These are phyloP conservation scores for Metrosideros polymorpha DNA, from an alignment of 441 rosid genomes.

Conservation along the genomic window DNA sequence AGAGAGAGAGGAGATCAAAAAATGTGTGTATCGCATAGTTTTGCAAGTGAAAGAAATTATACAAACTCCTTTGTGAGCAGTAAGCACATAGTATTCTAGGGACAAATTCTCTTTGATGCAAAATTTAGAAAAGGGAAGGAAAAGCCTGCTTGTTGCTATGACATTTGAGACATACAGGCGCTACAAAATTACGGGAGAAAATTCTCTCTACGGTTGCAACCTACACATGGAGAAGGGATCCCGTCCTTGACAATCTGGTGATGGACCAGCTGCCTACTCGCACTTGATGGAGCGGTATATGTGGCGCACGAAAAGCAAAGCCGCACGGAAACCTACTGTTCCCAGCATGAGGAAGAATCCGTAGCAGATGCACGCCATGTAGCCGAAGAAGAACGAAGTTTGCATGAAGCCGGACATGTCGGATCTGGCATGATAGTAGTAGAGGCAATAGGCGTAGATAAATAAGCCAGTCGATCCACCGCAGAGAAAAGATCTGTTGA, in stretches of 20 bases:
- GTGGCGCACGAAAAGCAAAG: neutral
- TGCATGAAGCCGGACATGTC: slow-evolving; percentile 2
- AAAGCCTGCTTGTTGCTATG: neutral
- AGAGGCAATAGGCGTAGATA: neutral
- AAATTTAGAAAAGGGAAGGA: neutral
- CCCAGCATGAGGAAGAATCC: slow-evolving; percentile 1
- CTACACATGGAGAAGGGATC: neutral
- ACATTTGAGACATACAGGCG: neutral
- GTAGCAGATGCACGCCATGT: neutral
- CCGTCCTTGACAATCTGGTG: neutral
- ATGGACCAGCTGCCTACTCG: neutral
- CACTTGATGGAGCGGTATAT: slow-evolving; percentile 1
- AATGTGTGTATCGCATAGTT: neutral
- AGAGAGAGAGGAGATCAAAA: neutral
- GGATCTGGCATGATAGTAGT: neutral
- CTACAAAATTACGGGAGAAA: neutral
- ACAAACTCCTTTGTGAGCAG: neutral
- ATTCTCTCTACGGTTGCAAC: neutral
- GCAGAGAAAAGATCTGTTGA: neutral
- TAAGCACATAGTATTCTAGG: neutral
- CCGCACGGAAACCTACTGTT: neutral
- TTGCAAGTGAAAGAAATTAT: neutral
- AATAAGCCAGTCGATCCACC: neutral
- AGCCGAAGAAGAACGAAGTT: neutral
- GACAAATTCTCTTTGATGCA: neutral